Conservation (phyloP, 306 rosid species). For the Cicer bijugum region DNA sequence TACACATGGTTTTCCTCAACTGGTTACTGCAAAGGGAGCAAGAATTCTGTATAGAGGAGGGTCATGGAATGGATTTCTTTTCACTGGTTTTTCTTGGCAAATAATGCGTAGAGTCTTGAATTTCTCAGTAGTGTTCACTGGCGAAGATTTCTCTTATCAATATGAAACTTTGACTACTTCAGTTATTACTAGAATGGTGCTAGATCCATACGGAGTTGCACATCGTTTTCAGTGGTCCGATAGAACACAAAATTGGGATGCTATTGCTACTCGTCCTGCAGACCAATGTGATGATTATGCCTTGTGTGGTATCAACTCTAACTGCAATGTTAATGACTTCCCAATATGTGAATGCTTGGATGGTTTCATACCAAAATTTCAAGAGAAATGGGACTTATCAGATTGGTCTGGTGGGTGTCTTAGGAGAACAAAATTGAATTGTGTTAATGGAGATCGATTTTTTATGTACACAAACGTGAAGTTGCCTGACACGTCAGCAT, state of each 20-base stretch:
- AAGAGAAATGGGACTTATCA: background rate
- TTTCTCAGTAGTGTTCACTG: constrained; percentile 21
- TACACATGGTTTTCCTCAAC: constrained; percentile 41
- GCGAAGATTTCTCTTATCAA: constrained; percentile 27
- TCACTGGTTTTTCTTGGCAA: constrained; percentile 17
- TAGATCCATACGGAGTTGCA: constrained; percentile 5
- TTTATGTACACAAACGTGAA: background rate
- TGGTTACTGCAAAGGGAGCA: constrained; percentile 3
- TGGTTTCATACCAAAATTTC: constrained; percentile 40
- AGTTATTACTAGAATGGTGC: constrained; percentile 13
- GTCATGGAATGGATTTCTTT: constrained; percentile 46
- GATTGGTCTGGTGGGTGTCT: constrained; percentile 43
- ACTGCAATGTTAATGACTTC: constrained; percentile 7
- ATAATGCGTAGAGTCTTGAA: background rate
- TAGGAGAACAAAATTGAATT: constrained; percentile 32
- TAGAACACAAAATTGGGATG: constrained; percentile 39
- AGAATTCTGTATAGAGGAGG: background rate
- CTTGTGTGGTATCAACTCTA: constrained; percentile 39
- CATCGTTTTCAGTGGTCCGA: constrained; percentile 41
- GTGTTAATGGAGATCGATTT: constrained; percentile 38
- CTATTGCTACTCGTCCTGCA: background rate
- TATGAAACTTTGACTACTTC: constrained; percentile 8
- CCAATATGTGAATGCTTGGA: constrained; percentile 41
- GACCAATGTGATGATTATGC: constrained; percentile 47
- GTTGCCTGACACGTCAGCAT: constrained; percentile 48